These are phyloP conservation scores for Parascedosporium putredinis DNA, from an alignment of 2,329 filamentous ascomycete genomes.

Conservation along the genomic window DNA sequence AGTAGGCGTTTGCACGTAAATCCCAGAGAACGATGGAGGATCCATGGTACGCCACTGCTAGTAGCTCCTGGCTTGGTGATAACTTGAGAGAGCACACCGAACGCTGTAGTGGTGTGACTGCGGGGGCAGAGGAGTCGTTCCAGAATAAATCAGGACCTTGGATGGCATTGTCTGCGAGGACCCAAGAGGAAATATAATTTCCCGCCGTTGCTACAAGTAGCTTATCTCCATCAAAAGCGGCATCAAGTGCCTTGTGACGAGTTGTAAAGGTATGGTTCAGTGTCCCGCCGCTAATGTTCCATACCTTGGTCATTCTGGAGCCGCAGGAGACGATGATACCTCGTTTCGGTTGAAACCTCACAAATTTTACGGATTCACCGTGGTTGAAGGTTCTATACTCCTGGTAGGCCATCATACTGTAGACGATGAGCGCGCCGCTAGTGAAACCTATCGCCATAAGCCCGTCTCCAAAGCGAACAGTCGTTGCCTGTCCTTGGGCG, in stretches of 20 bases:
- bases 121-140: slow-evolving; percentile 13
- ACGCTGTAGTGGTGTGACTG: slow-evolving; percentile 9
- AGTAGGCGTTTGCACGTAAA: slow-evolving; percentile 19
- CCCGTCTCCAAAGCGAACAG: background rate
- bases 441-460: background rate
- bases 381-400: background rate
- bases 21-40: slow-evolving; percentile 24
- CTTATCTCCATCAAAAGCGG: slow-evolving; percentile 18
- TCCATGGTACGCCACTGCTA: slow-evolving; percentile 22
- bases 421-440: background rate
- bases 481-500: slow-evolving; percentile 14
- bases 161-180: slow-evolving; percentile 14
- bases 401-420: background rate
- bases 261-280: background rate
- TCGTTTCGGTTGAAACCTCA: background rate
- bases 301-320: background rate
- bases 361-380: background rate
- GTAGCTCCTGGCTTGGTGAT: slow-evolving; percentile 19
- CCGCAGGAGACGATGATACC: background rate
- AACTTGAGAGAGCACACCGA: slow-evolving; percentile 18
- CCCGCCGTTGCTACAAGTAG: slow-evolving; percentile 18
- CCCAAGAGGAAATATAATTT: slow-evolving; percentile 19
- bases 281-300: background rate
- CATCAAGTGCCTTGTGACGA: background rate
- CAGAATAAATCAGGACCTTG: slow-evolving; percentile 13